Conservation (phyloP, 306 rosid species). For the Quercus rubra region DNA sequence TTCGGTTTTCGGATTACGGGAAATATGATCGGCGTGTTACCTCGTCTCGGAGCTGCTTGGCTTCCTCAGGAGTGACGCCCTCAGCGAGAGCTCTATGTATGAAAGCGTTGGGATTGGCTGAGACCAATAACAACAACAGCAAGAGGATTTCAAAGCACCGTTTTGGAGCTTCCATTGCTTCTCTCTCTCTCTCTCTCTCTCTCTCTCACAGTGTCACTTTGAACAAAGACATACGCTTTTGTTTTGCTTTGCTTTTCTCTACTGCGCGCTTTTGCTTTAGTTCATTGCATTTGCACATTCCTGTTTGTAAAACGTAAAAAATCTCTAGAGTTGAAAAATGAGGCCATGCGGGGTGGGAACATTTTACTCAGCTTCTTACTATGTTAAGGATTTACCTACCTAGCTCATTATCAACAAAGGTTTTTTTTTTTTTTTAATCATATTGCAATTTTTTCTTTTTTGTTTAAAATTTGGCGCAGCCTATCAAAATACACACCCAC, state of each 20-base stretch:
- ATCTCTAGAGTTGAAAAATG: no score
- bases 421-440: no score
- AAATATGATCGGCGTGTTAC: slow-evolving; percentile 10
- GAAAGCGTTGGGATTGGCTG: slow-evolving; percentile 10
- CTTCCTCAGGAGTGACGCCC: slow-evolving; percentile 65
- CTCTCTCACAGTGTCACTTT: neutral
- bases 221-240: neutral
- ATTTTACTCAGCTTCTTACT: no score
- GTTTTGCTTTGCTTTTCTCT: neutral
- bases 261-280: neutral
- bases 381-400: no score
- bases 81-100: slow-evolving; percentile 39
- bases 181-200: neutral
- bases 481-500: no score
- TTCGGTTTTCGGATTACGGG: no score
- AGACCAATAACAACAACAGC: slow-evolving; percentile 29
- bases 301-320: no score
- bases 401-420: no score
- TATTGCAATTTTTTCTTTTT: no score
- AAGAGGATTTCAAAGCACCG: slow-evolving; percentile 34
- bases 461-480: no score
- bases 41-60: slow-evolving; percentile 71
- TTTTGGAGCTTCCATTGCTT: slow-evolving; percentile 39
- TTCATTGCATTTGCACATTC: no score
- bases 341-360: no score